Evolutionary conservation across 2,329 filamentous ascomycete species (phyloP).

Genomic region (Aschersonia sp.): DNA sequence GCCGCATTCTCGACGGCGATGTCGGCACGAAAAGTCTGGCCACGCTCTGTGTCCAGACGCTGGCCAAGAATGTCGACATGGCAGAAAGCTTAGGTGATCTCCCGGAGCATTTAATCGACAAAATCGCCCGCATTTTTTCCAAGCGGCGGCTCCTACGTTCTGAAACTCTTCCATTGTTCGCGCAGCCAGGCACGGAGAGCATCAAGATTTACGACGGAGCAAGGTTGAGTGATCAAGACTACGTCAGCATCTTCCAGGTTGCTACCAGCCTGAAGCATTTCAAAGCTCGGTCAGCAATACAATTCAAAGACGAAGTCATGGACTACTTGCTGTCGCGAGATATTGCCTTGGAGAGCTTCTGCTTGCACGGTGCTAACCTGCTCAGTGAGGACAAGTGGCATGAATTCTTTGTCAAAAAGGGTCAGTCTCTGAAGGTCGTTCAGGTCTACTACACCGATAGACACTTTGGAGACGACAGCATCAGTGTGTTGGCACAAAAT

Average conservation of each 20-base stretch:
- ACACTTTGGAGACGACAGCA: slow-evolving; percentile 59
- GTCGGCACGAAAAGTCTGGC: slow-evolving; percentile 56
- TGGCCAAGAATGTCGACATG: slow-evolving; percentile 47
- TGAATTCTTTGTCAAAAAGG: slow-evolving; percentile 51
- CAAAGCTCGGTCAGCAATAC: slow-evolving; percentile 72
- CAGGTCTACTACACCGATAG: slow-evolving; percentile 76
- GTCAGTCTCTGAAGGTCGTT: slow-evolving; percentile 48
- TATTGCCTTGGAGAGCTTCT: slow-evolving; percentile 54
- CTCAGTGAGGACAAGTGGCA: slow-evolving; percentile 66
- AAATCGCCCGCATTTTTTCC: slow-evolving; percentile 43
- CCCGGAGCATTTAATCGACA: slow-evolving; percentile 39
- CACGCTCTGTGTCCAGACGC: slow-evolving; percentile 46
- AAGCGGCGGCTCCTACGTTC: slow-evolving; percentile 43
- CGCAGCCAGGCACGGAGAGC: slow-evolving; percentile 33
- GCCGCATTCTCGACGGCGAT: slow-evolving; percentile 67
- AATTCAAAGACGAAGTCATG: slow-evolving; percentile 77
- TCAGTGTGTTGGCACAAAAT: slow-evolving; percentile 43
- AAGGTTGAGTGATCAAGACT: slow-evolving; percentile 62
- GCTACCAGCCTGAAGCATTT: slow-evolving; percentile 56
- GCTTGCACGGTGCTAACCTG: slow-evolving; percentile 74
- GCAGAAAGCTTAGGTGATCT: slow-evolving; percentile 49
- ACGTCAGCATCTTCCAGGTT: slow-evolving; percentile 64
- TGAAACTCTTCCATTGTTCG: slow-evolving; percentile 41
- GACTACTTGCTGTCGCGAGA: slow-evolving; percentile 66
- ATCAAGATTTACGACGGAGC: slow-evolving; percentile 43